Base-by-base conservation (phyloP, 164 flowering plant species). In the Magnolia sinica region DNA sequence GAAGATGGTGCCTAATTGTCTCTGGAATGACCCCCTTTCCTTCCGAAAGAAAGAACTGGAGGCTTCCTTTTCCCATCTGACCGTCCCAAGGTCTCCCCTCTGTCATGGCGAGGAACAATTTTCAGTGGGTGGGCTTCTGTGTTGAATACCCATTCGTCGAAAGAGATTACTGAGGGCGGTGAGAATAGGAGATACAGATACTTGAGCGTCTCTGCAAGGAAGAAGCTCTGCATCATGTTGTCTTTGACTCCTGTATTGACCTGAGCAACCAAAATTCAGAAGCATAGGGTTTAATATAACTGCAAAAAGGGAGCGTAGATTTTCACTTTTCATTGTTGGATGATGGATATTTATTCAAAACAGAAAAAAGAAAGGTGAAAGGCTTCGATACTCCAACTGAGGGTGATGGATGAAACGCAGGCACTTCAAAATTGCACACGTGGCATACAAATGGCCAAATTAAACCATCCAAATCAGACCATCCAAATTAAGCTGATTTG, bases 171-270 rank as follows among this genome's bases (percentile, higher is more conserved):
- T 2, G 94, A 81, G 24, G 94, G 71, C 2, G 98, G 97, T 63
- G 98, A 93, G 77, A 91, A 95, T 1, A 95, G 87, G 74, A 95
- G 98, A 81, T 93, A 95, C 9, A 95, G 85, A 82, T 95, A 93
- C 80, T 95, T 93, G 55, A 95, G 90, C 3, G 98, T 93, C 86
- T 95, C 98, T 0, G 98, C 97, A n/a, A 95, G 92, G 78, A 95
- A 95, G 84, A 95, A 95, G 87, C 94, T 95, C 73, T 95, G 98
- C 97, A 93, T 95, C 95, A 85, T 93, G 76, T 93, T 86, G 91
- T 95, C 98, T 79, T 95, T 91, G 37, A 79, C 91, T 8, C 98
- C 98, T 9, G 87, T 80, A 67, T 90, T 90, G 0, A 92, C 97
- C 98, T 92, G 87, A 74, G 69, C 6, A 67, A 16, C 58, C 24